Base-by-base conservation (phyloP, 2,329 filamentous ascomycete species). In the Knufia fluminis region DNA sequence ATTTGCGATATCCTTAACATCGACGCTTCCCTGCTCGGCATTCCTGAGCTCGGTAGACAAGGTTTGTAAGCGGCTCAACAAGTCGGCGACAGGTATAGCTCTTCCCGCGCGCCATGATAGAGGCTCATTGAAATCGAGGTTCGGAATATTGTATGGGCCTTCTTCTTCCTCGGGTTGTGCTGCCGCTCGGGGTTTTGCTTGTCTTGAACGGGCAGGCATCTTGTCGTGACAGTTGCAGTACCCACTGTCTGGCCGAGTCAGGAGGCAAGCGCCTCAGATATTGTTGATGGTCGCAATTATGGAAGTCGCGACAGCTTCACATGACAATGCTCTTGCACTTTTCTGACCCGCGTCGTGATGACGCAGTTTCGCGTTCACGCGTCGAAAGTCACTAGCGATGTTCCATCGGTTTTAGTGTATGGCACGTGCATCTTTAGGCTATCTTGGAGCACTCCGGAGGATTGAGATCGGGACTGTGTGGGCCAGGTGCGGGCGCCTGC, bases 51-150 rank as follows among this genome's bases (percentile, higher is more conserved):
- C 91, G 61, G 85, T 82, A 54, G 83, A 83, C 26, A 98, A 78
- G 46, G 78, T 73, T 66, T 91, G 85, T 46, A 98, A 79, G 43
- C 92, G 83, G 61, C 80, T 78, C 57, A 96, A 74, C 45, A 98
- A 79, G 57, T 90, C 88, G 56, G 79, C 82, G 42, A 90, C 86
- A 32, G 85, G 74, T 61, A 98, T 95, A 46, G 89, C 81, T 68
- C 87, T 92, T 52, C 91, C 92, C 38, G 90, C 87, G 63, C 85
- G 85, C 86, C 92, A 96, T 64, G 88, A 86, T 50, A 98, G 74
- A 55, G 87, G 76, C 63, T 96, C 83, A 61, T 90, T 80, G 75
- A 97, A 97, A 58, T 80, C 72, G 42, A 98, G 78, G 36, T 57
- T 54, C 8, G 57, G 54, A 23, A 57, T 55, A 22, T 60, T 39